Conservation (phyloP, 129 eudicot genomes). For the Saposhnikovia divaricata region DNA sequence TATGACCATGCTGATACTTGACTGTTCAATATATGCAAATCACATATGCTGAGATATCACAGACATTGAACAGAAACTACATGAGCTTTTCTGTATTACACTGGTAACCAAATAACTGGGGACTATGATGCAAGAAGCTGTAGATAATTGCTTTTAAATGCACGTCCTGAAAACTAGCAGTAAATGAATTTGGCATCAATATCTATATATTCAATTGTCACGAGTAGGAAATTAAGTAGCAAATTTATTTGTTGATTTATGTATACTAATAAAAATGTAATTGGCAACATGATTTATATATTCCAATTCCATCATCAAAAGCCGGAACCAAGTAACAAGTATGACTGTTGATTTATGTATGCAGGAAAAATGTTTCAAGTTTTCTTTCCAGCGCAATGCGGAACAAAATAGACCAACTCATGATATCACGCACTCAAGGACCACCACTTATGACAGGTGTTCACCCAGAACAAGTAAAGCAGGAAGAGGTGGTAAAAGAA, state of each 20-base stretch:
- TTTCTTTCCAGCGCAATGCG: slow-evolving; percentile 56
- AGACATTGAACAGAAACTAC: not conserved
- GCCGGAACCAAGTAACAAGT: not conserved
- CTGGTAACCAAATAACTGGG: not conserved
- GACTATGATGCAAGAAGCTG: not conserved
- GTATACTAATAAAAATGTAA: not conserved
- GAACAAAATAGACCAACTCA: slow-evolving; percentile 44
- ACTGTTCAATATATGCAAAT: too few species aligned
- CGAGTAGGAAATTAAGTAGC: not conserved
- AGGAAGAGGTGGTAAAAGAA: slow-evolving; percentile 3
- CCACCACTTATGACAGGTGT: slow-evolving; percentile 1
- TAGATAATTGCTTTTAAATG: not conserved
- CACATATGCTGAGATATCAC: not conserved
- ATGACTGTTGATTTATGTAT: slow-evolving; percentile 1
- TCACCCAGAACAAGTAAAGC: slow-evolving; percentile 9
- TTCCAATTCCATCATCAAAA: not conserved
- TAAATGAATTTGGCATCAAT: not conserved
- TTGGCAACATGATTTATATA: not conserved
- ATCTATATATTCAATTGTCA: not conserved
- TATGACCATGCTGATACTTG: too few species aligned
- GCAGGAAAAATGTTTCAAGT: slow-evolving; percentile 60
- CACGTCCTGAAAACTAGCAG: not conserved
- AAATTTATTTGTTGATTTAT: not conserved
- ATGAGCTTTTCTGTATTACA: not conserved
- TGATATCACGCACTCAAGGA: slow-evolving; percentile 40